These are phyloP conservation scores for Pseudozyma tsukubaensis DNA, from an alignment of 1,284 basidiomycete species.

Conservation along the genomic window DNA sequence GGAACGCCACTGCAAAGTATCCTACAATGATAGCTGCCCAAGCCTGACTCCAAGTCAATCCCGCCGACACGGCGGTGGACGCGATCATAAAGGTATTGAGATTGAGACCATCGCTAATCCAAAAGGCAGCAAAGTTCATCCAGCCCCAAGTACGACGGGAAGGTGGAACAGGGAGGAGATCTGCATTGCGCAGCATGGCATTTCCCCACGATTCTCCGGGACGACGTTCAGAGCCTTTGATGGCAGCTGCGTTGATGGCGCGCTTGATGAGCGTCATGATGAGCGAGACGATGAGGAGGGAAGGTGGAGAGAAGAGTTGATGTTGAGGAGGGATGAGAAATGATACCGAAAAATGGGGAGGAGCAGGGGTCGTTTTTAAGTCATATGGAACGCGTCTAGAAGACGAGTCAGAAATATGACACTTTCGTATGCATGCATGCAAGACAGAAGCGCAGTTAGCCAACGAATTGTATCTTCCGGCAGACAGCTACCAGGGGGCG, in stretches of 20 bases:
- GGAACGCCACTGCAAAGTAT: slow-evolving; percentile 78
- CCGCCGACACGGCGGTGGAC: slow-evolving; percentile 36
- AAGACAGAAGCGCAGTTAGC: background rate
- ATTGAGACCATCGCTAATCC: slow-evolving; percentile 64
- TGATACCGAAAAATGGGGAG: background rate
- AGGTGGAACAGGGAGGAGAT: slow-evolving; percentile 57
- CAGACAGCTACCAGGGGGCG: too few relatives aligned
- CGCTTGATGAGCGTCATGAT: slow-evolving; percentile 36
- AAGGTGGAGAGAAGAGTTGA: background rate
- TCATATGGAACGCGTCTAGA: background rate
- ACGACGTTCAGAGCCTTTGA: slow-evolving; percentile 39
- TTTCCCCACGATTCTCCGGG: slow-evolving; percentile 39
- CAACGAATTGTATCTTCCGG: too few relatives aligned
- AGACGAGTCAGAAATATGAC: background rate
- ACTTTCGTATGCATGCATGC: background rate
- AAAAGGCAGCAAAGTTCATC: slow-evolving; percentile 57
- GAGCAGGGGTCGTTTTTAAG: background rate
- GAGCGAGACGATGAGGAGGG: background rate
- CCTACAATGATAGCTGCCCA: slow-evolving; percentile 72
- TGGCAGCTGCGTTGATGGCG: slow-evolving; percentile 33
- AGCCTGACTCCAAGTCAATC: slow-evolving; percentile 60
- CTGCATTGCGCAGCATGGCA: slow-evolving; percentile 51
- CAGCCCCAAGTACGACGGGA: slow-evolving; percentile 54
- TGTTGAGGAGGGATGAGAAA: background rate
- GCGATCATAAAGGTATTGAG: slow-evolving; percentile 58